Evolutionary conservation across 2,329 filamentous ascomycete species (phyloP), one percentile per base, ranked within the genome.

Genomic region (Macrophomina pseudophaseolina): DNA sequence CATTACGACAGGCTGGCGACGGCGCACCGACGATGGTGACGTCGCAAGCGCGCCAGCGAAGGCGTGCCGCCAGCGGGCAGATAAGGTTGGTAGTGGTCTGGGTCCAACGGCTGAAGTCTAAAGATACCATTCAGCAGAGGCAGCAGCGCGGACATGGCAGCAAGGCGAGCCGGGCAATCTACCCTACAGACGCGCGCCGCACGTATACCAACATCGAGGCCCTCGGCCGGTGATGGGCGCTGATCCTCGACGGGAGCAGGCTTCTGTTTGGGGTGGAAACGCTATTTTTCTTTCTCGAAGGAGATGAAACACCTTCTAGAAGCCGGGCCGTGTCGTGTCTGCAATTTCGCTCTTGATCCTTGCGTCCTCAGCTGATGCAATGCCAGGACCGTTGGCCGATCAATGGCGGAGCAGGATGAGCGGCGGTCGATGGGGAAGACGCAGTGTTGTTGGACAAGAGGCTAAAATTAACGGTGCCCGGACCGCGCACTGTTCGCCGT

Each of bases 291-390:
- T 46, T 63, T 63, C 52, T 51, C 33, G 64, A 66, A 66, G 64
- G 42, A 66, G 53, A 28, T 58, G 64, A 66, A 66, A 66, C 56
- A n/a, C 56, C 32, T 66, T 66, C 64, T 48, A 44, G 64, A 66
- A 66, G 44, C 52, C 53, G 46, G 64, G 51, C 49, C 46, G 40
- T 60, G 56, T 60, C 40, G 40, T 23, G 23, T 44, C 46, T 56
- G 62, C 62, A 65, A 65, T 65, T 56, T 65, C 49, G 42, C 62
- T 30, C 6, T 38, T 12, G 35, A 65, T 65, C 62, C 62, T 65
- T 48, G 62, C 62, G 38, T 44, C 30, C 42, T 53, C 35, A 56
- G 49, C 38, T 65, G 62, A 64, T 64, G 60, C 60, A 64, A 42
- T 52, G 60, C 35, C 33, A 33, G 60, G 60, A 44, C 60, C 60